Evolutionary conservation across 805 yeast genomes (phyloP).

Genomic region (Maudiozyma bulderi): DNA sequence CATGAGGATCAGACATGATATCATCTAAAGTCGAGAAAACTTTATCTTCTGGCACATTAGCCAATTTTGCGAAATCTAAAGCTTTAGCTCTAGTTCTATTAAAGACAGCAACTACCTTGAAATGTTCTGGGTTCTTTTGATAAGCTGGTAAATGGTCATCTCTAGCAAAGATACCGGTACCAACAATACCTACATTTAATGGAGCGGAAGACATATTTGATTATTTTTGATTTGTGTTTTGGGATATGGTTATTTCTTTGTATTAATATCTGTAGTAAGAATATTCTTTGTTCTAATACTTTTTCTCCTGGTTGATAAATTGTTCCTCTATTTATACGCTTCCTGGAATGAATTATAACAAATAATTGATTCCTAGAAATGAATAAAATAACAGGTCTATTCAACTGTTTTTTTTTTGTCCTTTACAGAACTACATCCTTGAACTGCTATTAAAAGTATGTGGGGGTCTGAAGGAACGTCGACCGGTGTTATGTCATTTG

Average conservation of each 20-base stretch:
- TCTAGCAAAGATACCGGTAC: constrained; percentile 82
- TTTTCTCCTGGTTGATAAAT: background rate
- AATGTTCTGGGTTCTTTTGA: constrained; percentile 37
- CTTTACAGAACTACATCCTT: no score
- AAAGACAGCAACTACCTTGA: constrained; percentile 57
- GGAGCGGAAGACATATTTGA: background rate
- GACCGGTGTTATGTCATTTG: no score
- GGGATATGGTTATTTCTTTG: background rate
- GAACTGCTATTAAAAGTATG: no score
- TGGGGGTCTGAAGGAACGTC: no score
- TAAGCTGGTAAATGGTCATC: constrained; percentile 72
- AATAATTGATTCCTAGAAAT: background rate
- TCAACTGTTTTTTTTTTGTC: no score
- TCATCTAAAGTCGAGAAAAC: constrained; percentile 55
- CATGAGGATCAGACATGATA: constrained; percentile 52
- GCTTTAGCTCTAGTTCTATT: constrained; percentile 84
- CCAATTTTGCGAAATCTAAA: constrained; percentile 59
- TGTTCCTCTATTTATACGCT: background rate
- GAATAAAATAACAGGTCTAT: background rate
- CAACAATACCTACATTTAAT: constrained; percentile 55
- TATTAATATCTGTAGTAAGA: background rate
- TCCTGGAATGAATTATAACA: background rate
- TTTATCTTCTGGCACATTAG: constrained; percentile 39
- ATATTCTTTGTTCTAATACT: background rate
- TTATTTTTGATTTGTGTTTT: background rate